phyloP scores from a whole-genome alignment of 345 rosid species.

The Dovyalis caffra region DNA sequence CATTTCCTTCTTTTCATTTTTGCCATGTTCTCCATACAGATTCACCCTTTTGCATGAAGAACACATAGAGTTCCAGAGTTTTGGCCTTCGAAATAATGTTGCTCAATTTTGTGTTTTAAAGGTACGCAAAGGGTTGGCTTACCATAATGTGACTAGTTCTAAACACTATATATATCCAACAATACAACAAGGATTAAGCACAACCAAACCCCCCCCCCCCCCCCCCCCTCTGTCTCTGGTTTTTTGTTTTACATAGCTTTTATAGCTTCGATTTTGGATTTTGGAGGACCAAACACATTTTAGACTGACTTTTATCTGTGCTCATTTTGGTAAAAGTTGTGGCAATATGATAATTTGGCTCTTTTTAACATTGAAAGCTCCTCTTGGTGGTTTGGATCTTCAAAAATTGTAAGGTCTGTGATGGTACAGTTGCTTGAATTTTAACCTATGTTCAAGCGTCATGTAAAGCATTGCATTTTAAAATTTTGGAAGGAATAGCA shows the following conservation, averaged over 20 bases:
- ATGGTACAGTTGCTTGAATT: neutral
- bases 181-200: too few species aligned
- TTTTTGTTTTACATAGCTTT: too few species aligned
- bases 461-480: neutral
- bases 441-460: neutral
- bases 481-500: neutral
- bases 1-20: neutral
- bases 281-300: too few species aligned
- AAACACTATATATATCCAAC: too few species aligned
- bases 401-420: neutral
- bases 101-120: slow-evolving; percentile 91
- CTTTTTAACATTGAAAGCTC: neutral
- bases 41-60: slow-evolving; percentile 77
- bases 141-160: too few species aligned
- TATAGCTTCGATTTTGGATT: too few species aligned
- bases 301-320: too few species aligned
- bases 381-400: neutral
- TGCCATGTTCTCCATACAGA: slow-evolving; percentile 46
- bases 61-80: slow-evolving; percentile 71
- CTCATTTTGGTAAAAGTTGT: too few species aligned
- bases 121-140: slow-evolving; percentile 37
- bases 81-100: slow-evolving; percentile 86
- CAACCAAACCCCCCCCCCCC: too few species aligned
- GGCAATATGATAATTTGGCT: neutral
- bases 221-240: too few species aligned